These are phyloP conservation scores for Lizanozyma gosingica DNA, from an alignment of 1,139 yeast species.

Conservation along the genomic window DNA sequence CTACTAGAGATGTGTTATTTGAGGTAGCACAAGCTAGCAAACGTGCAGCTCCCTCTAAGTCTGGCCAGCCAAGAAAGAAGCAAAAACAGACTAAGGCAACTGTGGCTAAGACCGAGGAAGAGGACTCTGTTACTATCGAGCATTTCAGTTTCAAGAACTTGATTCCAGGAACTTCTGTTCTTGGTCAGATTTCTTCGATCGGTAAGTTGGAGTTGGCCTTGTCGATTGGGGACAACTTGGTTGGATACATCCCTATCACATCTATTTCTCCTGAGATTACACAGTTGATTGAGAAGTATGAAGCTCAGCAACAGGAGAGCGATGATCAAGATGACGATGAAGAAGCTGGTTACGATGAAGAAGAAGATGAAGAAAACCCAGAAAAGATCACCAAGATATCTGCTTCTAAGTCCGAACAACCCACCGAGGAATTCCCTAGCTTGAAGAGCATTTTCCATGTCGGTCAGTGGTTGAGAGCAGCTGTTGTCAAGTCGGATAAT, in stretches of 20 bases:
- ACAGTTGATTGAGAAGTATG: conserved; percentile 43
- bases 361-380: conserved; percentile 14
- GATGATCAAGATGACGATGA: conserved; percentile 38
- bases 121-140: conserved; percentile 39
- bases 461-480: conserved; percentile 86
- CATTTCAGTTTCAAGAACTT: conserved; percentile 52
- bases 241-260: conserved; percentile 75
- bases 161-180: conserved; percentile 59
- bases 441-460: conserved; percentile 45
- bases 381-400: conserved; percentile 12
- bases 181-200: conserved; percentile 67
- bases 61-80: conserved; percentile 29
- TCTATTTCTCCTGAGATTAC: conserved; percentile 62
- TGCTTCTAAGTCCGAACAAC: conserved; percentile 14
- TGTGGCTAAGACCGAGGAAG: conserved; percentile 15
- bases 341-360: conserved; percentile 16
- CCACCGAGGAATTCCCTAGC: conserved; percentile 41
- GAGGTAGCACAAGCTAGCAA: conserved; percentile 34
- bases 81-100: conserved; percentile 16
- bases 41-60: conserved; percentile 15
- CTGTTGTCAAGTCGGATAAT: conserved; percentile 38
- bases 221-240: conserved; percentile 73
- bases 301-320: conserved; percentile 31
- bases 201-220: conserved; percentile 56
- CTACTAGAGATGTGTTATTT: conserved; percentile 75